These are phyloP conservation scores for Trypanosoma brucei DNA, from an alignment of 208 protist genomes.

Conservation along the genomic window DNA sequence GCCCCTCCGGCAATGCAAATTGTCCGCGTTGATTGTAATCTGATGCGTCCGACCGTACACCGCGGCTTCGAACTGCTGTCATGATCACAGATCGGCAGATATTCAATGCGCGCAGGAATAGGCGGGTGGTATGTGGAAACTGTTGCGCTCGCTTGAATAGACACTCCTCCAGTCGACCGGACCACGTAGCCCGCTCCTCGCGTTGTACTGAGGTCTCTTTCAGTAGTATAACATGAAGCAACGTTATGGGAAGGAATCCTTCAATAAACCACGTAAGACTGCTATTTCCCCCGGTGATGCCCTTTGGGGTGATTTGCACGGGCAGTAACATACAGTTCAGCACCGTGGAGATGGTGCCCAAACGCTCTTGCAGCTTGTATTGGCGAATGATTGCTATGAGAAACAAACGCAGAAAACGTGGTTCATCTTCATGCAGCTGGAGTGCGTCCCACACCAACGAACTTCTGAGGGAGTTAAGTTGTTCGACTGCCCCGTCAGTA, in stretches of 20 bases:
- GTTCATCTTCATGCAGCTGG: constrained; percentile 25
- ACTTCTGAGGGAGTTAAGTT: constrained; percentile 17
- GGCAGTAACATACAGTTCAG: constrained; percentile 12
- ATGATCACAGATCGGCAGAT: constrained; percentile 31
- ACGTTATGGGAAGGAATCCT: constrained; percentile 33
- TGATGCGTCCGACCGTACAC: constrained; percentile 5
- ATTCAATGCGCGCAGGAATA: constrained; percentile 44
- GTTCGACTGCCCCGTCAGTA: background rate
- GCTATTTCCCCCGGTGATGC: background rate
- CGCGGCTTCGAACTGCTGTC: constrained; percentile 35
- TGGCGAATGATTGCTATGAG: constrained; percentile 34
- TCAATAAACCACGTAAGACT: constrained; percentile 25
- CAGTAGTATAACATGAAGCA: constrained; percentile 56
- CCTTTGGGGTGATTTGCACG: background rate
- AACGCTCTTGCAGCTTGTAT: constrained; percentile 35
- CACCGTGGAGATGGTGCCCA: constrained; percentile 17
- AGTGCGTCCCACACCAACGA: constrained; percentile 39
- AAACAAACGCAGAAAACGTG: constrained; percentile 48
- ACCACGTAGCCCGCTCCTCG: constrained; percentile 33
- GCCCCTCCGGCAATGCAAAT: background rate
- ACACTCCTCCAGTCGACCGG: constrained; percentile 22
- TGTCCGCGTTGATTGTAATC: background rate
- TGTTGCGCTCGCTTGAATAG: constrained; percentile 22
- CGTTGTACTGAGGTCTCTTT: constrained; percentile 45
- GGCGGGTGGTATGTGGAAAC: constrained; percentile 25